Evolutionary conservation across 345 rosid species (phyloP), one percentile per base, ranked within the genome.

Genomic region (Ceriops decandra): DNA sequence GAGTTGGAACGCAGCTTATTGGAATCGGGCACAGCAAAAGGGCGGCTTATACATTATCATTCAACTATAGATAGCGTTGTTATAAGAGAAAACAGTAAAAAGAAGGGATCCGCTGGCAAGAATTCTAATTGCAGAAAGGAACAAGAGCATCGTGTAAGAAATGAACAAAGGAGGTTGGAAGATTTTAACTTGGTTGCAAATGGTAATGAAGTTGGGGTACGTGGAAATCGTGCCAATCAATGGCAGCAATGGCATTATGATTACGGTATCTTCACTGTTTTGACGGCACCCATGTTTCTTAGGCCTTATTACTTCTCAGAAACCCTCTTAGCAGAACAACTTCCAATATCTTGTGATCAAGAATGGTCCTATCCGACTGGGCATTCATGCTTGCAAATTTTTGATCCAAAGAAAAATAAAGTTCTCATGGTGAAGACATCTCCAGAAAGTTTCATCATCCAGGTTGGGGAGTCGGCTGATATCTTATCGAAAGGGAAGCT

Each of bases 211-310:
- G 53, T 57, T 52, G 61, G 74, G 22, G 27, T 71, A 32, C 24
- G 32, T 60, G 82, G 75, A 63, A 66, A 64, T 66, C 51, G 30
- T 73, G 63, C 76, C 69, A 70, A 71, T 63, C 76, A 90, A 6
- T 91, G 99, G 97, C 97, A 95, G 83, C 91, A 87, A 63, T 91
- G 99, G 97, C 99, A 91, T 80, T 91, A 85, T 77, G 99, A 91
- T 76, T 91, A 88, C 66, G 93, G 96, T 38, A 78, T 91, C 76
- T 88, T 91, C 77, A 95, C 97, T n/a, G 70, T 91, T 74, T 79
- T 95, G 76, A 91, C 96, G 5, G 82, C 90, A 82, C 95, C 96
- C 26, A 80, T 90, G 86, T 91, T 91, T 86, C 76, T 85, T 47
- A 65, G 54, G 5, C 52, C 87, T 0, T 72, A 67, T 32, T 51